phyloP scores from a whole-genome alignment of 768 basidiomycete species.

The Myochromella boudieri region DNA sequence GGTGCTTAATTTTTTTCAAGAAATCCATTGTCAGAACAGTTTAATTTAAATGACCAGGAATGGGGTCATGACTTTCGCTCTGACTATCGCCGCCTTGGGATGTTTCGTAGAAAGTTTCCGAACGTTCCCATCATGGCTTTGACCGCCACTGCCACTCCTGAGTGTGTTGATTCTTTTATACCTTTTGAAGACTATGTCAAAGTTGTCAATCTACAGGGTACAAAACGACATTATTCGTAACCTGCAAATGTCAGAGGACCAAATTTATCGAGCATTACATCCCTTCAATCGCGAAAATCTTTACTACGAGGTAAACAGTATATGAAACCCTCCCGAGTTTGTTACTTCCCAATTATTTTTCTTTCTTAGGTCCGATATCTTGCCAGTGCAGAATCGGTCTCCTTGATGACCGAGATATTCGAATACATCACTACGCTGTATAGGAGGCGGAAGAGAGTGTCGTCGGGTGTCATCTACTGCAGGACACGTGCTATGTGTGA shows the following conservation, averaged over 20 bases:
- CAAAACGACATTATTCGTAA: constrained; percentile 70
- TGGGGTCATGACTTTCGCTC: constrained; percentile 83
- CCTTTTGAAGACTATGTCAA: no score
- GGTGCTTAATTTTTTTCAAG: constrained; percentile 33
- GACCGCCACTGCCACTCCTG: constrained; percentile 78
- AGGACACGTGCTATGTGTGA: constrained; percentile 67
- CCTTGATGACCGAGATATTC: constrained; percentile 63
- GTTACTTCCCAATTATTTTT: not conserved
- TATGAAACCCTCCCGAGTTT: not conserved
- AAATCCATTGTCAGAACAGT: not conserved
- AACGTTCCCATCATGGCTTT: constrained; percentile 84
- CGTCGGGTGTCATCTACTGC: constrained; percentile 80
- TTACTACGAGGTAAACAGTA: constrained; percentile 68
- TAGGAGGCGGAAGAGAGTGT: constrained; percentile 53
- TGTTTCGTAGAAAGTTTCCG: constrained; percentile 64
- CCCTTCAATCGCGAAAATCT: constrained; percentile 82
- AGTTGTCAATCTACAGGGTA: constrained; percentile 66
- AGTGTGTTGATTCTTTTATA: constrained; percentile 43
- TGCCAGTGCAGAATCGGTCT: constrained; percentile 45
- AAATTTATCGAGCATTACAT: constrained; percentile 64
- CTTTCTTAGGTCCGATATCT: constrained; percentile 61
- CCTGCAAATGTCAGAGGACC: constrained; percentile 56
- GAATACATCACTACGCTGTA: constrained; percentile 68
- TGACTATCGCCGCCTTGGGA: constrained; percentile 72
- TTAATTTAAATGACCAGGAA: constrained; percentile 45